Evolutionary conservation across 2,329 filamentous ascomycete genomes (phyloP).

Genomic region (Aureobasidium sp.): DNA sequence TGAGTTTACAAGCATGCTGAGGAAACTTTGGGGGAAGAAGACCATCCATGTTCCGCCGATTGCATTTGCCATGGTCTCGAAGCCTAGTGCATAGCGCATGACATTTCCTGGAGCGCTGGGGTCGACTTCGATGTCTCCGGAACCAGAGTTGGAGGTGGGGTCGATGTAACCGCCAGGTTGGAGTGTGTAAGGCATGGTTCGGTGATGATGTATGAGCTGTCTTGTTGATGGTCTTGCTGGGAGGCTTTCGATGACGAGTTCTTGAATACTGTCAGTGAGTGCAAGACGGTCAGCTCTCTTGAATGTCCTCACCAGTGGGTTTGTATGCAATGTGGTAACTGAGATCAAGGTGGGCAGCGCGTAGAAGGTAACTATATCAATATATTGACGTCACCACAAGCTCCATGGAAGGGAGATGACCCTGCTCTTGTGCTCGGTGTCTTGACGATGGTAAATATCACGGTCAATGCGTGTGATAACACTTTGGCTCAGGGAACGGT

Average conservation of each 20-base stretch:
- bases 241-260: background rate
- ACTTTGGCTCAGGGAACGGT: background rate
- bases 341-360: background rate
- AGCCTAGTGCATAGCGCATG: background rate
- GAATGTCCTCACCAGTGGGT: no score
- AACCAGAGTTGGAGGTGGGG: background rate
- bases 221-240: background rate
- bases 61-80: background rate
- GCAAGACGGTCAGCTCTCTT: background rate
- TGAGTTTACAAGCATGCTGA: background rate
- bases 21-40: background rate
- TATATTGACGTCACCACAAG: background rate
- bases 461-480: background rate
- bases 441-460: background rate
- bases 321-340: no score
- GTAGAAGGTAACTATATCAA: background rate
- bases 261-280: background rate
- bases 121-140: background rate
- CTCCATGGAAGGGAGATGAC: background rate
- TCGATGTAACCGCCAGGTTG: background rate
- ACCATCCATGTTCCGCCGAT: constrained; percentile 8
- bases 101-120: background rate
- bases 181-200: constrained; percentile 4
- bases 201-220: background rate
- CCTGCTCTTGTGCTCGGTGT: background rate